Base-by-base conservation (phyloP, 164 flowering plant species). In the Vitis vinifera region DNA sequence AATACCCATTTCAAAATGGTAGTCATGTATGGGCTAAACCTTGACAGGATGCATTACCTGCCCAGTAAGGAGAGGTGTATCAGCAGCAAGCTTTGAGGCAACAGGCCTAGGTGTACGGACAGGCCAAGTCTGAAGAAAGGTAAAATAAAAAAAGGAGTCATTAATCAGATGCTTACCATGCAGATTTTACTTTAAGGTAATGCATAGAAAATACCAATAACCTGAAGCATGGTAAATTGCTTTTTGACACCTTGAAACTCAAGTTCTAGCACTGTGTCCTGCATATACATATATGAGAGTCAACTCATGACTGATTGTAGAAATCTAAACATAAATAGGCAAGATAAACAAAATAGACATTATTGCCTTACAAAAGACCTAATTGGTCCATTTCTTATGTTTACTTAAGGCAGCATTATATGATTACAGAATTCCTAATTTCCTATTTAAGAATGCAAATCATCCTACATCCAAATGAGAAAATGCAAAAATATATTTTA, bases 231-330 rank as follows among this genome's bases (percentile, higher is more conserved):
- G 53, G 97, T 91, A 68, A 91, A 77, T 63, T 88, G 70, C 83
- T 92, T 96, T 77, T 87, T 93, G n/a, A 91, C 97, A 76, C 99
- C 99, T 83, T 93, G 98, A 75, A 96, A 96, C 82, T 96, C 99
- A 73, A 96, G 97, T 85, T 96, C 99, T 64, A 96, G 71, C 14
- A 96, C 98, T 51, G 89, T 89, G 67, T 96, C 99, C 99, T 96
- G 88, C 72, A 87, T 49, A 82, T 9, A 58, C 2, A 67, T 37
- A 37, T 3, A 0, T 3, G 7, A 37, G 7, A 37, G 14, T 37
- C 44, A 37, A 1, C 27, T 23, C 27, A 23, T 23, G 27, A 23
- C 27, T 23, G 27, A 23, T 23, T 23, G 27, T 23, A 23, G 27
- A 23, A 23, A 23, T 23, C 27, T 23, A 23, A 23, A 23, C 27